Conservation (phyloP, 2,329 filamentous ascomycete genomes). For the Lasiodiplodia gonubiensis region DNA sequence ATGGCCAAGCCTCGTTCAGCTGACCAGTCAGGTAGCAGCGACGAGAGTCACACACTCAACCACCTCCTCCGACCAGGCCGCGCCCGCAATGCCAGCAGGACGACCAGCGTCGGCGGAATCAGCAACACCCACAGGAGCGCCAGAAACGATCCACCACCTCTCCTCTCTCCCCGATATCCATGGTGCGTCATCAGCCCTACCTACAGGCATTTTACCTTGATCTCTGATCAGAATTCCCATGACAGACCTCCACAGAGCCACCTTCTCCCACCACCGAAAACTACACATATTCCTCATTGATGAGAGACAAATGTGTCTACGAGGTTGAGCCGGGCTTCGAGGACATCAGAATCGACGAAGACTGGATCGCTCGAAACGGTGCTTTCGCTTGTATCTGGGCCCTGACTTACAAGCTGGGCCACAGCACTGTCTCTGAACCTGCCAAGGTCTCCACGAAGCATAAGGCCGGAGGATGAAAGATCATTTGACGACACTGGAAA, state of each 20-base stretch:
- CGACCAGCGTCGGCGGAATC: neutral
- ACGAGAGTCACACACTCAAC: neutral
- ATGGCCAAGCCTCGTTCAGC: neutral
- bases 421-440: too few species aligned
- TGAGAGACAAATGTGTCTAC: neutral
- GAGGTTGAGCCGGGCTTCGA: neutral
- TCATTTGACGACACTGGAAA: too few species aligned
- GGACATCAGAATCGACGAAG: neutral
- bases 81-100: neutral
- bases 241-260: neutral
- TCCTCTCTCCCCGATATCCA: too few species aligned
- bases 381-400: neutral
- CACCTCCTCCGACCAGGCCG: neutral
- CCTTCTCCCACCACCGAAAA: neutral
- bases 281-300: neutral
- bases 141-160: neutral
- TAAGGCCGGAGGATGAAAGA: too few species aligned
- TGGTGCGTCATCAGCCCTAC: too few species aligned
- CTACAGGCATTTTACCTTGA: too few species aligned
- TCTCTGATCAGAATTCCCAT: neutral
- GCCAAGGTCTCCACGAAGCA: too few species aligned
- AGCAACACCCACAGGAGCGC: neutral
- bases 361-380: neutral
- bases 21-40: neutral
- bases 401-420: neutral